Evolutionary conservation across 495 filamentous ascomycete genomes (phyloP).

Genomic region (Neurospora terricola): DNA sequence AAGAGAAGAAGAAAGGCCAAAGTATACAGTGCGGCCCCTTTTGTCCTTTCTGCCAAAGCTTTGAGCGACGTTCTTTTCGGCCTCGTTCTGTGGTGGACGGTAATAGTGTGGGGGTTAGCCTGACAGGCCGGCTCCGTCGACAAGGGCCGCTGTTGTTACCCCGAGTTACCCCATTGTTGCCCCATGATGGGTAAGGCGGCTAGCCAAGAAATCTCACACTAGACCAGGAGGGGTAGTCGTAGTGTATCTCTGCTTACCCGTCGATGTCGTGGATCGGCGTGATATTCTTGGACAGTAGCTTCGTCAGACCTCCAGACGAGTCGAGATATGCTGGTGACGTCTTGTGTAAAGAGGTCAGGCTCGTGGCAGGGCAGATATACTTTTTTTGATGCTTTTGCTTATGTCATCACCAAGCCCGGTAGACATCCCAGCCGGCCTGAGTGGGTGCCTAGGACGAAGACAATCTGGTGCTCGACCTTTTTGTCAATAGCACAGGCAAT

Average conservation of each 20-base stretch:
- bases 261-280: not conserved
- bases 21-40: slow-evolving; percentile 21
- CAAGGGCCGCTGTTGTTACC: slow-evolving; percentile 9
- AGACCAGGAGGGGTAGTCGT: slow-evolving; percentile 9
- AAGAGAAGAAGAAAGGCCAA: not conserved
- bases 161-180: not conserved
- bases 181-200: slow-evolving; percentile 3
- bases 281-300: slow-evolving; percentile 1
- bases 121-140: slow-evolving; percentile 1
- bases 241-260: not conserved
- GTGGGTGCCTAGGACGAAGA: not conserved
- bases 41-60: not conserved
- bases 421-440: not conserved
- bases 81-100: slow-evolving; percentile 6
- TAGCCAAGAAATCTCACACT: slow-evolving; percentile 6
- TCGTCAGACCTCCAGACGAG: not conserved
- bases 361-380: not conserved
- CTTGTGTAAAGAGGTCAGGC: not conserved
- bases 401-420: not conserved
- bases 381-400: not conserved
- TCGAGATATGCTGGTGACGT: not conserved
- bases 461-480: not conserved
- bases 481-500: not conserved
- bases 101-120: slow-evolving; percentile 30
- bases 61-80: not conserved